A percentile compares a stretch with the other conserved stretches of the same genome.
Evolutionary conservation across 805 yeast species (phyloP).

Genomic region (Suhomyces kilbournensis): DNA sequence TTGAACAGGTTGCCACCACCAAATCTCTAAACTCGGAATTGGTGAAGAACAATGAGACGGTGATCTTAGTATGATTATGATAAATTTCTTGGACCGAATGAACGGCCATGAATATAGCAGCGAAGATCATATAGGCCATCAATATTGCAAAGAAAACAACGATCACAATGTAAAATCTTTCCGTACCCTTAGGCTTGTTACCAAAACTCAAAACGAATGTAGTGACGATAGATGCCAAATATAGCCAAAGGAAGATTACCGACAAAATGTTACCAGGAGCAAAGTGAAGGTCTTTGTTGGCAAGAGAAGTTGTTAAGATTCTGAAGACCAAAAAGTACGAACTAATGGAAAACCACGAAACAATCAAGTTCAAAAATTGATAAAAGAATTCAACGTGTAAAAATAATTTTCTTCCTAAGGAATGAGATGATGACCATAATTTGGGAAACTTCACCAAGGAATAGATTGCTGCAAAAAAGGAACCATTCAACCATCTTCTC

Average conservation of each 20-base stretch:
- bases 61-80: conserved; percentile 35
- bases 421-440: conserved; percentile 54
- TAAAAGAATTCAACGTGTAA: conserved; percentile 56
- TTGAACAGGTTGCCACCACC: conserved; percentile 57
- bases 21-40: conserved; percentile 45
- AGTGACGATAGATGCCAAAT: conserved; percentile 53
- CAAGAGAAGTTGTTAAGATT: conserved; percentile 53
- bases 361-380: conserved; percentile 50
- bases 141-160: conserved; percentile 57
- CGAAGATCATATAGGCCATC: conserved; percentile 57
- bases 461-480: conserved; percentile 63
- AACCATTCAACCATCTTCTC: conserved; percentile 68
- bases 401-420: conserved; percentile 45
- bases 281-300: conserved; percentile 34
- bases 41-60: conserved; percentile 45
- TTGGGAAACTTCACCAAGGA: conserved; percentile 54
- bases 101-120: conserved; percentile 57
- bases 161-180: conserved; percentile 49
- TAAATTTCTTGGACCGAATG: conserved; percentile 44
- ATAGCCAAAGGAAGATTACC: conserved; percentile 52
- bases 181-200: conserved; percentile 62
- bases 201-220: conserved; percentile 65
- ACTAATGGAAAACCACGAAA: conserved; percentile 64
- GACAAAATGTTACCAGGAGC: conserved; percentile 50
- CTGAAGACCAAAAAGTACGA: conserved; percentile 63